A percentile compares a stretch with the other conserved stretches of the same genome.
Evolutionary conservation across 495 filamentous ascomycete species (phyloP).

Genomic region (Podospora australis): DNA sequence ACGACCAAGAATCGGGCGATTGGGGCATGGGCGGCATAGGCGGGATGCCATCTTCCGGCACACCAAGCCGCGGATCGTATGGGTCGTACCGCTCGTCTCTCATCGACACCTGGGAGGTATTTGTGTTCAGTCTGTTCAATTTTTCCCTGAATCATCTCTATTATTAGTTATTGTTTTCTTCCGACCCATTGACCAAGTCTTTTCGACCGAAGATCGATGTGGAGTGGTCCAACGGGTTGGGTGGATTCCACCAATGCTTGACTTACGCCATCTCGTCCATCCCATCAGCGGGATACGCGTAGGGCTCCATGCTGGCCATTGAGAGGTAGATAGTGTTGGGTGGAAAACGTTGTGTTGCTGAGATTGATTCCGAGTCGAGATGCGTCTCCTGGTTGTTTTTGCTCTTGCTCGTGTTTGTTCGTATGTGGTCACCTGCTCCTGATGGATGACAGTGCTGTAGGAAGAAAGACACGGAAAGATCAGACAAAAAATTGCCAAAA

Average conservation of each 20-base stretch:
- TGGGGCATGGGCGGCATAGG: constrained; percentile 5
- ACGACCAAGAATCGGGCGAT: constrained; percentile 1
- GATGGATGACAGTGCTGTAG: no score
- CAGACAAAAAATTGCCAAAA: no score
- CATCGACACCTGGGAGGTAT: constrained; percentile 6
- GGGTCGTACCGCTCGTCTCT: constrained; percentile 10
- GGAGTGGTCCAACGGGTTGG: neutral
- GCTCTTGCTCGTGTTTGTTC: no score
- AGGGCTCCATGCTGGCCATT: constrained; percentile 1
- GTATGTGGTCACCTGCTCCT: no score
- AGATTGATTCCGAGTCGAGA: no score
- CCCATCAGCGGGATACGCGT: constrained; percentile 5
- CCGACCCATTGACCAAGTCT: neutral
- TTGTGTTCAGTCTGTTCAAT: constrained; percentile 10
- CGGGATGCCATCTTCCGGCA: constrained; percentile 2
- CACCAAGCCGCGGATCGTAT: constrained; percentile 4
- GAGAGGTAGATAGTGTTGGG: no score
- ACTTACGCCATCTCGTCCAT: constrained; percentile 18
- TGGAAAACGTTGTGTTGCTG: no score
- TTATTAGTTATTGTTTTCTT: no score
- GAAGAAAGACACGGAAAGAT: no score
- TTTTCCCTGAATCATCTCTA: no score
- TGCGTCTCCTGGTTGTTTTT: no score
- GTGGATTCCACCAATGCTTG: neutral
- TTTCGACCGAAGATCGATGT: neutral